Conservation (phyloP, 345 rosid species). For the Laguncularia racemosa region DNA sequence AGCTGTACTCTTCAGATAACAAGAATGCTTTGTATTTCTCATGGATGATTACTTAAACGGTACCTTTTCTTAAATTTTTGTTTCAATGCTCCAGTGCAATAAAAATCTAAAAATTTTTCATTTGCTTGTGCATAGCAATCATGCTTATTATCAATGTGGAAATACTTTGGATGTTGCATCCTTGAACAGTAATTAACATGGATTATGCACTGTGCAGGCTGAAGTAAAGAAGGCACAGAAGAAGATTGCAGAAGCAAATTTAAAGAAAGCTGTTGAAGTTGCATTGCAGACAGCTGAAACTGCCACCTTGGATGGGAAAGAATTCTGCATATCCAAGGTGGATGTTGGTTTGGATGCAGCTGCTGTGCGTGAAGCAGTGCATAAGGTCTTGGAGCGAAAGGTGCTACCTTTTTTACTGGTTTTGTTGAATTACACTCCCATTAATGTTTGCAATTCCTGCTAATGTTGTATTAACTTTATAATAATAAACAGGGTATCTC, state of each 20-base stretch:
- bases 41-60: too few relatives aligned
- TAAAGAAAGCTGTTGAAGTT: conserved; percentile 56
- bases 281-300: conserved; percentile 57
- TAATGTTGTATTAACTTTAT: background rate
- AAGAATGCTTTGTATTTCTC: too few relatives aligned
- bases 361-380: conserved; percentile 91
- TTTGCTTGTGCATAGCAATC: background rate
- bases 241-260: conserved; percentile 81
- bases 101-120: too few relatives aligned
- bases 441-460: background rate
- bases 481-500: conserved; percentile 56
- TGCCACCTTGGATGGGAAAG: conserved; percentile 65
- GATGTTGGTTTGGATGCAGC: conserved; percentile 88
- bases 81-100: too few relatives aligned
- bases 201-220: conserved; percentile 24
- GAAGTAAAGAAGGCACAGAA: conserved; percentile 74
- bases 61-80: too few relatives aligned
- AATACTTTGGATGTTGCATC: too few relatives aligned
- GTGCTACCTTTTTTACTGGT: conserved; percentile 14
- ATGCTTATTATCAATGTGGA: background rate
- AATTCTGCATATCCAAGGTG: conserved; percentile 60
- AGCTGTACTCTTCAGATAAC: too few relatives aligned
- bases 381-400: conserved; percentile 72
- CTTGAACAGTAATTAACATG: too few relatives aligned
- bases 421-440: background rate